Evolutionary conservation across 2,329 filamentous ascomycete species (phyloP), one percentile per base, ranked within the genome.

Genomic region (Diaporthe destruens): DNA sequence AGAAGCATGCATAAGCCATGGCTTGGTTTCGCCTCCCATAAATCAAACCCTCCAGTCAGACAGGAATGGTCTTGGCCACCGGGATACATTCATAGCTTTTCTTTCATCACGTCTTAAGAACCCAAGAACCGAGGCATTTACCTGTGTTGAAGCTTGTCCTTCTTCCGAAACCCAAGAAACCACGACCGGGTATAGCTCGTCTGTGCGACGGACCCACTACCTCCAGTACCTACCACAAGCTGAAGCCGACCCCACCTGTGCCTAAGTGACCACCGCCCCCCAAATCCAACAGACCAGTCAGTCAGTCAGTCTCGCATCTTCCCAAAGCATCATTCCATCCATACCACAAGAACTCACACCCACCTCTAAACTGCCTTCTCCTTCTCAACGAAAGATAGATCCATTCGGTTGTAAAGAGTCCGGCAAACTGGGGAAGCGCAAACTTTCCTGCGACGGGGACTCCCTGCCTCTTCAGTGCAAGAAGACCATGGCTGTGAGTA

Each of bases 351-450:
- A 44, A 53, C n/a, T 51, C 73, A 69, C 49, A 69, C 53, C 55
- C 34, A 32, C n/a, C 44, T 29, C 47, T 7, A 65, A 65, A 25
- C 32, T 32, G 63, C 54, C 56, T 51, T 49, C 56, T 29, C 39
- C 54, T 55, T 9, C 32, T 54, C 66, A 39, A 61, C 42, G 47
- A 49, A 67, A 72, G 71, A 72, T 72, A 71, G 39, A 14, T 51
- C 47, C 71, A 69, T 54, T 6, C 39, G 68, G 6, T 53, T 61
- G 68, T 61, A 42, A 70, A 29, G 53, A 68, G 47, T 54, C 77
- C 79, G 84, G 81, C 85, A 88, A 89, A 82, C 87, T 88, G 88
- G 89, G 88, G 87, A 92, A 92, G 86, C 89, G 90, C 83, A 92
- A 90, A 84, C 84, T 90, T 78, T 92, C 90, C 76, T 84, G 85